Base-by-base conservation (phyloP, 2,329 filamentous ascomycete genomes). In the Alternaria conjuncta region DNA sequence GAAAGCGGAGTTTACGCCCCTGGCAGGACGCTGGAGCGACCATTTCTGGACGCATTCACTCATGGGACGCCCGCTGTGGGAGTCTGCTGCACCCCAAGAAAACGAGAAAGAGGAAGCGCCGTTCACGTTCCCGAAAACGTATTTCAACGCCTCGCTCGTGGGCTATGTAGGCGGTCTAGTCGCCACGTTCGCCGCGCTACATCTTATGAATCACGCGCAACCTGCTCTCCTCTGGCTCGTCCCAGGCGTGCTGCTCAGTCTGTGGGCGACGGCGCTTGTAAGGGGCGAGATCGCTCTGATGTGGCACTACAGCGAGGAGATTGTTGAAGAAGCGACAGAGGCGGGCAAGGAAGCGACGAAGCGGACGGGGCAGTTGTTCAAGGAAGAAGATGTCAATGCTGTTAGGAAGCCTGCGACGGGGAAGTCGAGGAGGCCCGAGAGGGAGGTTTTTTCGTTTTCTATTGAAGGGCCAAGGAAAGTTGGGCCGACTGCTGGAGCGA, bases 141-240 rank as follows among this genome's bases (percentile, higher is more conserved):
- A 97, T 78, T 98, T 99, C 78, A 86, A 88, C 62, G 91, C 93
- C 6, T 88, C 91, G 36, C 76, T 97, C 65, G 72, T 86, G 2
- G 95, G 94, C 0, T 99, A 98, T 78, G 73, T 92, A 0, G 51
- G 90, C 4, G 94, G 93, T 1, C 92, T 98, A 89, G 65, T 93
- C 3, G 83, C 85, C 3, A 97, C 95, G 0, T 80, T 97, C 18
- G 82, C 86, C 0, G 91, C 94, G 72, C 91, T 98, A 81, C 85
- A 94, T 54, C 82, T 93, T 10, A 96, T 89, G 74, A 86, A 90
- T 50, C 93, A 93, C 66, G 93, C 92, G 3, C 95, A 99, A 76
- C 95, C 95, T 0, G 95, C 96, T 8, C 85, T 99, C 30, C 83
- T 99, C 13, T 98, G 98, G 76, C 88, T 99, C 7, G 96, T 98